Conservation (phyloP, 2,329 filamentous ascomycete genomes). For the Cytospora piceicola region DNA sequence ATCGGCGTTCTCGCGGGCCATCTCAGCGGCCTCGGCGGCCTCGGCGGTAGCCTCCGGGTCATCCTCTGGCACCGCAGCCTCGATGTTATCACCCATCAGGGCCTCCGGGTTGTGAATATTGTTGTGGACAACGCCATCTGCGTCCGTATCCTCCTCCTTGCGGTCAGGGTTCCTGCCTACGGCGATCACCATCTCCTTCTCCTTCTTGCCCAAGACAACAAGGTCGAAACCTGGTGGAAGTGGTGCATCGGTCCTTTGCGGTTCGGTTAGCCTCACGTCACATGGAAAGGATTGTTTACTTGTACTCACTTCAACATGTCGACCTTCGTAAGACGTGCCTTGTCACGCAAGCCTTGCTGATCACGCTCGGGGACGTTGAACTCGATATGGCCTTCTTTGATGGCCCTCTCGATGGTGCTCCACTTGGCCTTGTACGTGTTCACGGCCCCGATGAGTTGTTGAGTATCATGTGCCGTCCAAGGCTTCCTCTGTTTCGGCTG, state of each 20-base stretch:
- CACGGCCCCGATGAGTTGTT: constrained; percentile 49
- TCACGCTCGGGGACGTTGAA: constrained; percentile 50
- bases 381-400: constrained; percentile 35
- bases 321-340: constrained; percentile 61
- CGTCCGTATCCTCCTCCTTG: constrained; percentile 50
- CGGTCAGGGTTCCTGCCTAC: constrained; percentile 55
- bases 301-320: constrained; percentile 49
- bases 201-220: constrained; percentile 55
- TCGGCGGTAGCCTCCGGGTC: constrained; percentile 11
- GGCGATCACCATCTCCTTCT: constrained; percentile 45
- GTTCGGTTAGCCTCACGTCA: background rate
- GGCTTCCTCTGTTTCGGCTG: constrained; percentile 40
- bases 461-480: constrained; percentile 50
- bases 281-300: background rate
- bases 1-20: constrained; percentile 13
- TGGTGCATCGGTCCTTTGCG: constrained; percentile 43
- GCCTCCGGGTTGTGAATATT: constrained; percentile 35
- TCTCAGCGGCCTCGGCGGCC: constrained; percentile 16
- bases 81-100: constrained; percentile 7
- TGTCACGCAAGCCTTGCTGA: constrained; percentile 62
- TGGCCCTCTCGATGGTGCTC: constrained; percentile 43
- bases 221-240: constrained; percentile 55
- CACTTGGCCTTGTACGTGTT: constrained; percentile 44
- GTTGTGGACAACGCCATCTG: constrained; percentile 44
- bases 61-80: constrained; percentile 3